Evolutionary conservation across 306 rosid genomes (phyloP), one percentile per base, ranked within the genome.

Genomic region (Sphenostylis stenocarpa): DNA sequence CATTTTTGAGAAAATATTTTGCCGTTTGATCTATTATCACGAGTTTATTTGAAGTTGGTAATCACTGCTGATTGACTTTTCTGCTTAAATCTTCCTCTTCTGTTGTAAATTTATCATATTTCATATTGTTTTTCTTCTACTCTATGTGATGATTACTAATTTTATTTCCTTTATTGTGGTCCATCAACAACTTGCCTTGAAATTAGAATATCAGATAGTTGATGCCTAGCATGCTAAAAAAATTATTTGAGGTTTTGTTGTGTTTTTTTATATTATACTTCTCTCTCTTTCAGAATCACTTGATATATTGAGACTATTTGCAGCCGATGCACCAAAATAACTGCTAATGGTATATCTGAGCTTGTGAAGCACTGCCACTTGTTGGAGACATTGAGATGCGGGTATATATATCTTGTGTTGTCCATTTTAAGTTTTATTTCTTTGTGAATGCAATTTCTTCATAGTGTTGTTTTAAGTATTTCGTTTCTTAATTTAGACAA

Each of bases 381-480:
- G 26, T 80, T 95, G 87, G 93, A 86, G 88, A 92, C 96, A 4
- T 73, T 95, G 74, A 88, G 97, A 88, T 95, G 97, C 86, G 98
- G 98, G 98, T 95, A 95, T 12, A 2, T 52, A n/a, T n/a, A 71
- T 67, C 60, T 72, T 23, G 6, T 49, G 14, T 17, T 66, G 62
- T 67, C 6, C 71, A 12, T 69, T 77, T 63, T 1, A 12, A 75
- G 49, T 72, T 81, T 17, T 34, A 67, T 14, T 65, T 76, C 55
- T 57, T 39, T 48, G 41, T 63, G 29, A 55, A 45, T 34, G 29
- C 24, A 9, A 5, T 70, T 45, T 33, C 7, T 8, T 48, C 41
- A n/a, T n/a, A 20, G 6, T 66, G 38, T 45, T 67, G 16, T 64
- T 80, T 75, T 71, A 16, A 17, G 71, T 70, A 76, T 58, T 63